Evolutionary conservation across 2,329 filamentous ascomycete species (phyloP).

Genomic region (Verticillium nonalfalfae): DNA sequence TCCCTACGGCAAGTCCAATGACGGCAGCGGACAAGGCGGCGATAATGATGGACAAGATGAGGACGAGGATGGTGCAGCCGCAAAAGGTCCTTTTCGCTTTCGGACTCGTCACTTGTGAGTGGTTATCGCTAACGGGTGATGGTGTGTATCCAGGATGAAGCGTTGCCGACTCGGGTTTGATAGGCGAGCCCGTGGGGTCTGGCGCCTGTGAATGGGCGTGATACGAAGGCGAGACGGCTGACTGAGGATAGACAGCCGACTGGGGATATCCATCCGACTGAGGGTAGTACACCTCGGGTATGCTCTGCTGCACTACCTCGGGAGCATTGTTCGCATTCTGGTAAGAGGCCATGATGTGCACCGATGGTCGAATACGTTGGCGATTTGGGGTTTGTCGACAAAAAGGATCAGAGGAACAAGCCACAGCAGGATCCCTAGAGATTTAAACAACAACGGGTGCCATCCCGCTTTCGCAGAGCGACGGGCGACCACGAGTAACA

Average conservation of each 20-base stretch:
- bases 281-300: not conserved
- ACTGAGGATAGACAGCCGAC: too few species aligned
- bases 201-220: not conserved
- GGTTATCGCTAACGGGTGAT: not conserved
- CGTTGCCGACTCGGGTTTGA: not conserved
- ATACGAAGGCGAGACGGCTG: not conserved
- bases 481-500: not conserved
- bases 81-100: slow-evolving; percentile 7
- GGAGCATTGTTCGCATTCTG: not conserved
- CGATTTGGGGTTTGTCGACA: not conserved
- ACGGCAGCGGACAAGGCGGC: slow-evolving; percentile 31
- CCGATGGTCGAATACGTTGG: not conserved
- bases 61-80: slow-evolving; percentile 27
- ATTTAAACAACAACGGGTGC: not conserved
- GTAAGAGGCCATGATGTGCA: not conserved
- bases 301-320: not conserved
- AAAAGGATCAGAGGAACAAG: not conserved
- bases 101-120: not conserved
- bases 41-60: slow-evolving; percentile 32
- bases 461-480: not conserved
- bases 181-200: not conserved
- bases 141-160: not conserved
- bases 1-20: slow-evolving; percentile 36
- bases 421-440: not conserved
- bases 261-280: not conserved